Evolutionary conservation across 129 eudicot species (phyloP).

Genomic region (Chrysanthemum makinoi): DNA sequence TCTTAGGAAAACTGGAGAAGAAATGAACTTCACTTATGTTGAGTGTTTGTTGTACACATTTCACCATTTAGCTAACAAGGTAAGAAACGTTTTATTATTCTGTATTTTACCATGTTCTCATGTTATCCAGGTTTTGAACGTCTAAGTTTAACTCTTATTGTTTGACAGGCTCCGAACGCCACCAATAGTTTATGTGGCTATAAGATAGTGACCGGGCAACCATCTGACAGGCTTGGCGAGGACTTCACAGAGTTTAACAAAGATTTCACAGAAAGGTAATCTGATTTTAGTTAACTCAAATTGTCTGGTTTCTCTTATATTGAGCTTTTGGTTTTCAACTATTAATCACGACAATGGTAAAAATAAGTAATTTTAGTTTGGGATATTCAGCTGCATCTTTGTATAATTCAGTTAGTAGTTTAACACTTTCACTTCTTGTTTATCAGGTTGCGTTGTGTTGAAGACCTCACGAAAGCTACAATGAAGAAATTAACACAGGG

Average conservation of each 20-base stretch:
- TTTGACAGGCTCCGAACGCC: conserved; percentile 89
- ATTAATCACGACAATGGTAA: too few species aligned
- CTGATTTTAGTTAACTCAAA: conserved; percentile 22
- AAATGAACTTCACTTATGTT: conserved; percentile 87
- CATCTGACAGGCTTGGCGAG: conserved; percentile 97
- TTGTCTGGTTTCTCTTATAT: neutral
- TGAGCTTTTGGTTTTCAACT: too few species aligned
- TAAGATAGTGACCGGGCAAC: conserved; percentile 96
- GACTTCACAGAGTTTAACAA: conserved; percentile 83
- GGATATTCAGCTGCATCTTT: conserved; percentile 15
- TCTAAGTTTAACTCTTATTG: neutral
- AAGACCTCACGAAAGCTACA: conserved; percentile 74
- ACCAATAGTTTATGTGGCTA: conserved; percentile 91
- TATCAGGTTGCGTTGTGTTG: conserved; percentile 69
- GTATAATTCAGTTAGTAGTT: neutral
- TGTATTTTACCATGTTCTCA: conserved; percentile 3
- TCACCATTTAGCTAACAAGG: conserved; percentile 93
- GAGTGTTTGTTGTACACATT: conserved; percentile 88
- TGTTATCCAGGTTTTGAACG: neutral
- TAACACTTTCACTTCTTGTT: conserved; percentile 31
- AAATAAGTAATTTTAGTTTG: too few species aligned
- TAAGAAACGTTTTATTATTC: conserved; percentile 7
- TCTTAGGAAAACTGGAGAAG: conserved; percentile 76
- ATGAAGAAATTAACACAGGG: conserved; percentile 85
- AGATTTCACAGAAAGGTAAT: conserved; percentile 86